A percentile compares a stretch with the other conserved stretches of the same genome.
Conservation (phyloP, 2,329 filamentous ascomycete species). For the Pseudogymnoascus sp. region DNA sequence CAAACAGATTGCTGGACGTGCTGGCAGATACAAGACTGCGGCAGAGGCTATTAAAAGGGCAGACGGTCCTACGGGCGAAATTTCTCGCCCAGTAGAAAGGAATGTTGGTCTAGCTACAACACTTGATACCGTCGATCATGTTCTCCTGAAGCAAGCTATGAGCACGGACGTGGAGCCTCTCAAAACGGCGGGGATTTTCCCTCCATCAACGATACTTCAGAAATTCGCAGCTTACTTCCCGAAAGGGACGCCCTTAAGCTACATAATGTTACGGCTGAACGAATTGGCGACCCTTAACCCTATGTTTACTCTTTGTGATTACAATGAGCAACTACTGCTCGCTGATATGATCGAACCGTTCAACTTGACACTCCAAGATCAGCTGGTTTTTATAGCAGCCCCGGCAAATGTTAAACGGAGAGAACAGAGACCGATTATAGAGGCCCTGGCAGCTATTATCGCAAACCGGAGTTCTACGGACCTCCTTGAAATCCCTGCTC, state of each 20-base stretch:
- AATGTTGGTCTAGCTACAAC: slow-evolving; percentile 67
- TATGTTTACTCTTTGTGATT: slow-evolving; percentile 61
- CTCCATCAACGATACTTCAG: slow-evolving; percentile 62
- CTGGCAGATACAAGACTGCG: slow-evolving; percentile 75
- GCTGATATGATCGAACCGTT: slow-evolving; percentile 69
- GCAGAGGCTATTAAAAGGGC: slow-evolving; percentile 38
- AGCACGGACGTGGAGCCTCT: slow-evolving; percentile 55
- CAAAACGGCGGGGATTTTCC: slow-evolving; percentile 61
- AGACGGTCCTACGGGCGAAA: background rate
- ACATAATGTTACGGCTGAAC: slow-evolving; percentile 67
- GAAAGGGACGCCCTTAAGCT: slow-evolving; percentile 69
- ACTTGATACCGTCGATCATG: slow-evolving; percentile 62
- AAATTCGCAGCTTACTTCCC: slow-evolving; percentile 78
- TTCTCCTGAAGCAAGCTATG: slow-evolving; percentile 55
- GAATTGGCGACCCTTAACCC: slow-evolving; percentile 56
- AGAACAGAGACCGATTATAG: slow-evolving; percentile 42
- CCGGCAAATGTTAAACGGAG: slow-evolving; percentile 52
- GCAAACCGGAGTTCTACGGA: slow-evolving; percentile 57
- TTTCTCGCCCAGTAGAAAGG: slow-evolving; percentile 10
- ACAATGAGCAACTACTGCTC: slow-evolving; percentile 53
- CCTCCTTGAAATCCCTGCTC: slow-evolving; percentile 59
- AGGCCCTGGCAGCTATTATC: slow-evolving; percentile 60
- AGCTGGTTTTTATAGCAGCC: slow-evolving; percentile 64
- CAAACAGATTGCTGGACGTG: slow-evolving; percentile 91
- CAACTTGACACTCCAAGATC: slow-evolving; percentile 61